Evolutionary conservation across 23 red algal genomes (phyloP).

Genomic region (Gracilariopsis chorda): DNA sequence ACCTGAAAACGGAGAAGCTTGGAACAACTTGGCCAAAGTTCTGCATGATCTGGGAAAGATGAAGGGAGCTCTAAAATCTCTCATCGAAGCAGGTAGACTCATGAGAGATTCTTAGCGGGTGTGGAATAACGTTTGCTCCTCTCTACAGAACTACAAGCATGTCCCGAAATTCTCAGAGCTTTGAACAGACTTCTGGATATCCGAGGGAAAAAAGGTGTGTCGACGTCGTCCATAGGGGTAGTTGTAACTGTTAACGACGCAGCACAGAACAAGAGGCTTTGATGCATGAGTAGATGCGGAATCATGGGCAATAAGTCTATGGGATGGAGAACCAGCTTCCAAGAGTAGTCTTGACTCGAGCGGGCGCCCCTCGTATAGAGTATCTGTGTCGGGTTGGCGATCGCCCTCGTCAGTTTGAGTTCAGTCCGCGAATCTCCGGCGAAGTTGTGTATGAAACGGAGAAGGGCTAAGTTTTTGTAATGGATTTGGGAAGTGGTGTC

Average conservation of each 20-base stretch:
- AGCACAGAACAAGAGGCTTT: too few relatives aligned
- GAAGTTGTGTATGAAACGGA: conserved; percentile 67
- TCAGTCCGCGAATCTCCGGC: conserved; percentile 49
- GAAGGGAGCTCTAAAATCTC: conserved; percentile 58
- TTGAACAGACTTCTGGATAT: conserved; percentile 50
- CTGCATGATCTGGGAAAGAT: conserved; percentile 55
- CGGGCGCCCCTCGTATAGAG: conserved; percentile 12
- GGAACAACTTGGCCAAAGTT: conserved; percentile 84
- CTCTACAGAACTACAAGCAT: conserved; percentile 11
- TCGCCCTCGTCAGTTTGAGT: conserved; percentile 86
- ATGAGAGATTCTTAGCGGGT: conserved; percentile 62
- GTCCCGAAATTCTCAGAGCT: conserved; percentile 1
- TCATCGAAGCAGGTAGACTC: conserved; percentile 40
- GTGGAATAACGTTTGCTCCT: conserved; percentile 51
- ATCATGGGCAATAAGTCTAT: too few relatives aligned
- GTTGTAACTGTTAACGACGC: conserved; percentile 38
- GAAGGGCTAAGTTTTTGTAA: conserved; percentile 54
- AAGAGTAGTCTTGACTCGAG: not conserved
- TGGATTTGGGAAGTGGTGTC: conserved; percentile 7
- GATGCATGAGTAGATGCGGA: too few relatives aligned
- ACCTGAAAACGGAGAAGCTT: conserved; percentile 82
- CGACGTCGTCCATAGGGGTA: conserved; percentile 1
- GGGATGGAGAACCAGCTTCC: not conserved
- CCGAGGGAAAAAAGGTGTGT: conserved; percentile 46
- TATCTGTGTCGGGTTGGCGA: conserved; percentile 1